Evolutionary conservation across 306 rosid genomes (phyloP).

Genomic region (Castanopsis chinensis): DNA sequence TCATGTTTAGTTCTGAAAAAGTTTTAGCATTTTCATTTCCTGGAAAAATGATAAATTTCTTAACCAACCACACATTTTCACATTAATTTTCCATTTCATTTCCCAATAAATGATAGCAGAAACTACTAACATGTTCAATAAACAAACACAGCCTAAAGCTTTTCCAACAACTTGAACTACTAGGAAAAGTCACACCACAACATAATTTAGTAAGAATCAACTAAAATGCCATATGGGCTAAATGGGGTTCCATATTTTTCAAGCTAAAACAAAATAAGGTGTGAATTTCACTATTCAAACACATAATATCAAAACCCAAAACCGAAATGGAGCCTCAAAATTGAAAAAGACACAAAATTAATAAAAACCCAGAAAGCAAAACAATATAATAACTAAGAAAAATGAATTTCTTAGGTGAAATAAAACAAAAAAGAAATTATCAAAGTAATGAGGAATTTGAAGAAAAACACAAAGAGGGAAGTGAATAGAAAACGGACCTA

Average conservation of each 20-base stretch:
- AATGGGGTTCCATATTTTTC: neutral
- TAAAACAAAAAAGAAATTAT: neutral
- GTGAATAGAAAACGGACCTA: constrained; percentile 35
- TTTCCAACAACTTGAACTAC: no score
- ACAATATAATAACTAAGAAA: neutral
- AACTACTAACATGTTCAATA: neutral
- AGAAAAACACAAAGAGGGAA: neutral
- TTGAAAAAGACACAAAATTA: neutral
- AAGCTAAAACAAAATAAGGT: neutral
- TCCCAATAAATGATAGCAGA: neutral
- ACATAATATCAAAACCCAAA: neutral
- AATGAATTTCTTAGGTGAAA: no score
- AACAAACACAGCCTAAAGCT: neutral
- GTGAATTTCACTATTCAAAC: neutral
- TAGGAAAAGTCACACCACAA: no score
- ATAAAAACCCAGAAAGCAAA: neutral
- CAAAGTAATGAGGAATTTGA: neutral
- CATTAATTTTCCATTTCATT: neutral
- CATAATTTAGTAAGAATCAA: neutral
- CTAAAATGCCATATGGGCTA: neutral
- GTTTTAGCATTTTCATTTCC: neutral
- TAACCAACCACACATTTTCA: neutral
- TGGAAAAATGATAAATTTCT: neutral
- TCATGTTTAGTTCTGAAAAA: neutral
- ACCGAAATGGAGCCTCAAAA: neutral